phyloP scores from a whole-genome alignment of 768 basidiomycete species.

The Dioszegia aurantiaca region DNA sequence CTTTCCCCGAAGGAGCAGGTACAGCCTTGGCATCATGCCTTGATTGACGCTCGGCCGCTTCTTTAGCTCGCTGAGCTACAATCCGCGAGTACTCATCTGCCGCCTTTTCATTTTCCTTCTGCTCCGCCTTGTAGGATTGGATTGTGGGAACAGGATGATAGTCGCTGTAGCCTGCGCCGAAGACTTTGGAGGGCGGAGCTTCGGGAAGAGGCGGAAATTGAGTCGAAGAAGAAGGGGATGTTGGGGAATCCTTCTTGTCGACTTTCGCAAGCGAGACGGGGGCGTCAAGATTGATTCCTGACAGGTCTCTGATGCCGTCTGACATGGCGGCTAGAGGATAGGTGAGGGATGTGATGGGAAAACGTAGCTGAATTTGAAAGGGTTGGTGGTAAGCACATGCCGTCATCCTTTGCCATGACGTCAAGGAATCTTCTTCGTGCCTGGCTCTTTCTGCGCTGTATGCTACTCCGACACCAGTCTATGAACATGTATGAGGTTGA shows the following conservation, averaged over 20 bases:
- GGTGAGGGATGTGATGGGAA: not conserved
- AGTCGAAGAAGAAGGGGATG: slow-evolving; percentile 5
- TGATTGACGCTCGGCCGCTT: slow-evolving; percentile 25
- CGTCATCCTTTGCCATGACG: too few relatives aligned
- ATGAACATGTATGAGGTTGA: too few relatives aligned
- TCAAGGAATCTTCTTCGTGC: too few relatives aligned
- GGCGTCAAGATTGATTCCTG: slow-evolving; percentile 4
- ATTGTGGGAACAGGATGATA: slow-evolving; percentile 52
- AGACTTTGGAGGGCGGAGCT: slow-evolving; percentile 44
- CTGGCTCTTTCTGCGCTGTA: too few relatives aligned
- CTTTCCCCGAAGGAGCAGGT: too few relatives aligned
- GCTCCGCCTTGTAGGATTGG: slow-evolving; percentile 41
- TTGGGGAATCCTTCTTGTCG: not conserved
- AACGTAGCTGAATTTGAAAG: not conserved
- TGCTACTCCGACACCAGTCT: too few relatives aligned
- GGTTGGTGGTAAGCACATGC: not conserved
- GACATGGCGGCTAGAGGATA: not conserved
- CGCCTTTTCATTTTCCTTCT: slow-evolving; percentile 39
- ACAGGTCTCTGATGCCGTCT: slow-evolving; percentile 7
- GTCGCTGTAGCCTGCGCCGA: slow-evolving; percentile 44
- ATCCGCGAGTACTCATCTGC: slow-evolving; percentile 43
- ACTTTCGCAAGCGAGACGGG: not conserved
- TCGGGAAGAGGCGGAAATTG: slow-evolving; percentile 38
- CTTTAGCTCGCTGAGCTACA: slow-evolving; percentile 23
- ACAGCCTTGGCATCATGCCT: not conserved